Evolutionary conservation across 257 asterid species (phyloP), one percentile per base, ranked within the genome.

Genomic region (Nicotiana attenuata): DNA sequence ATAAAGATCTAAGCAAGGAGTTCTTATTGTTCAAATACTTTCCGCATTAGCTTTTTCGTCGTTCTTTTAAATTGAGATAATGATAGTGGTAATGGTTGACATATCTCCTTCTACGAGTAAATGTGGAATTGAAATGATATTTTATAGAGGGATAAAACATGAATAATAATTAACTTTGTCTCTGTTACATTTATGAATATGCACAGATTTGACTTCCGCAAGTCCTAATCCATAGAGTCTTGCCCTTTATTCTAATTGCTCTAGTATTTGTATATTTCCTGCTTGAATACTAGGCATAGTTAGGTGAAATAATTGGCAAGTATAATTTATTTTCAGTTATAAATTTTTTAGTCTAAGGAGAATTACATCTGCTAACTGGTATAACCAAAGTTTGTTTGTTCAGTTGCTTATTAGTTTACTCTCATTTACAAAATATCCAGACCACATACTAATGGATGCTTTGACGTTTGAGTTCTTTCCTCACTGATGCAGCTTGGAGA

Each of bases 401-500:
- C 60, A 47, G 61, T 73, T 22, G 60, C 24, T 47, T 45, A 22
- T 22, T 73, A 47, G 47, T 73, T 53, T 73, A 47, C 3, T 73
- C 33, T 47, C 41, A 22, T 47, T 73, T 73, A 35, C 63, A 50
- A 50, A 24, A 50, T 16, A 26, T 61, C 63, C n/a, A n/a, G n/a
- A n/a, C n/a, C 16, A 10, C 26, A 38, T 11, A 50, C 33, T 68
- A 29, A 35, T 60, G 53, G 13, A 82, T 29, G 22, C 10, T 63
- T 61, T 75, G 41, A 38, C 55, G 61, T 76, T 79, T 84, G 69
- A 82, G 82, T 77, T 65, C 53, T 75, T 0, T 60, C 17, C 17
- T 69, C 24, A 47, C 35, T 81, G 22, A 24, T 88, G 94, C 97
- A 93, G 97, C 87, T 86, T 96, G 94, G 99, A 96, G 96, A 96